A percentile compares a stretch with the other conserved stretches of the same genome.
These are phyloP conservation scores for Yamadazyma scolyti DNA, from an alignment of 805 yeast genomes.

Conservation along the genomic window DNA sequence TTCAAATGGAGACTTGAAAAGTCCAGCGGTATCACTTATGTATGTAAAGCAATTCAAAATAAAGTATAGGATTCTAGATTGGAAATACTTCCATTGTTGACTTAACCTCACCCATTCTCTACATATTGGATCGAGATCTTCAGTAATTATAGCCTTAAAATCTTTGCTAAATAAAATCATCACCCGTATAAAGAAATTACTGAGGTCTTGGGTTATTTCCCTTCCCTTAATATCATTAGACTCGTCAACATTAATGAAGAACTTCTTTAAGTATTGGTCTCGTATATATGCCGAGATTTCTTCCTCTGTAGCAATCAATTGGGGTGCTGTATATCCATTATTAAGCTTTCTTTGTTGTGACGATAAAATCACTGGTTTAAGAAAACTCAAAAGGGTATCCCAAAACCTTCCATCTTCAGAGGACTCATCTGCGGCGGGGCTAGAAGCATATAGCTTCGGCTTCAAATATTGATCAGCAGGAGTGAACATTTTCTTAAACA, in stretches of 20 bases:
- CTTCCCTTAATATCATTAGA: constrained; percentile 20
- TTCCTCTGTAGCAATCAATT: constrained; percentile 24
- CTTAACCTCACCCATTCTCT: constrained; percentile 20
- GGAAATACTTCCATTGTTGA: constrained; percentile 26
- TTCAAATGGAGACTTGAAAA: constrained; percentile 14
- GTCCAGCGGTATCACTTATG: constrained; percentile 14
- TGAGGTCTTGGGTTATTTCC: constrained; percentile 27
- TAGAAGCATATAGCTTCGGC: constrained; percentile 15
- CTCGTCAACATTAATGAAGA: constrained; percentile 5
- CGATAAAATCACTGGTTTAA: constrained; percentile 22
- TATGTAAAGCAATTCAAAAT: constrained; percentile 23
- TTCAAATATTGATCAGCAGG: constrained; percentile 35
- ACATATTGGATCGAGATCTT: constrained; percentile 3
- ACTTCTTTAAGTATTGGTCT: constrained; percentile 4
- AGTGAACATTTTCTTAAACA: constrained; percentile 24
- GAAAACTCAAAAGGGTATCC: constrained; percentile 15
- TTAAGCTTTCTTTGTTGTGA: constrained; percentile 19
- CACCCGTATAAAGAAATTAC: constrained; percentile 20
- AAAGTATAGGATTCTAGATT: constrained; percentile 20
- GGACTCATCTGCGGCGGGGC: constrained; percentile 9
- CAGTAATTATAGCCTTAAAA: constrained; percentile 5
- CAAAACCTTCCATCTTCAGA: constrained; percentile 13
- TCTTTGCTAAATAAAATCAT: constrained; percentile 21
- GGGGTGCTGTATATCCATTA: constrained; percentile 20
- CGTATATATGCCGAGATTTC: constrained; percentile 21